Conservation (phyloP, 148 eudicot species). For the Vaccinium myrtillus region DNA sequence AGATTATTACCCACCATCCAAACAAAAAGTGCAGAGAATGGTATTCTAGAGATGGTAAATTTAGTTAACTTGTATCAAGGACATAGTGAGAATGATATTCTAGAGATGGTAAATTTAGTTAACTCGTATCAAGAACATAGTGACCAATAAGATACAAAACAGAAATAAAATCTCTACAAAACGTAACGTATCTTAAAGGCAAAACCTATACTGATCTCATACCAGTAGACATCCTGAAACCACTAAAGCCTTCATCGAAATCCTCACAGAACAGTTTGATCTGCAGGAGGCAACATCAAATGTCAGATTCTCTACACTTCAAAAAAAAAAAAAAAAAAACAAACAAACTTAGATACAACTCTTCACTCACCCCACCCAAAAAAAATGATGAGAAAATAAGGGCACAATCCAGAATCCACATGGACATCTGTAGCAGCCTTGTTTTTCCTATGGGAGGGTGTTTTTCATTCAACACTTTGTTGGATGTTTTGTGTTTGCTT, state of each 20-base stretch:
- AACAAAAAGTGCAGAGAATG: neutral
- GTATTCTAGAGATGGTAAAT: neutral
- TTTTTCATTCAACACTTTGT: too few relatives aligned
- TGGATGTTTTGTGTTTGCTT: too few relatives aligned
- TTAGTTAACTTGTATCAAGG: neutral
- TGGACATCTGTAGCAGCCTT: neutral
- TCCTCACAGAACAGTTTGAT: conserved; percentile 59
- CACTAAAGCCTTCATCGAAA: conserved; percentile 62
- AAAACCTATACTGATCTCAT: conserved; percentile 33
- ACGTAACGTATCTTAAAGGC: neutral
- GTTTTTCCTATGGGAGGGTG: too few relatives aligned
- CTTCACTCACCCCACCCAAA: too few relatives aligned
- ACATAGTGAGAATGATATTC: neutral
- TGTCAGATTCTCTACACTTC: neutral
- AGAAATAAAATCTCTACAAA: neutral
- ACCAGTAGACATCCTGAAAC: conserved; percentile 87
- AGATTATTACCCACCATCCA: neutral
- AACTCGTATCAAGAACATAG: neutral
- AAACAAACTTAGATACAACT: neutral
- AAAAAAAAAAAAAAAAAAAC: neutral
- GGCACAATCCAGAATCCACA: neutral
- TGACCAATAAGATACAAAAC: neutral
- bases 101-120: neutral
- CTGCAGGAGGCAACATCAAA: conserved; percentile 41
- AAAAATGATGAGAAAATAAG: neutral